phyloP scores from a whole-genome alignment of 345 rosid genomes.

The Hibiscus mutabilis region DNA sequence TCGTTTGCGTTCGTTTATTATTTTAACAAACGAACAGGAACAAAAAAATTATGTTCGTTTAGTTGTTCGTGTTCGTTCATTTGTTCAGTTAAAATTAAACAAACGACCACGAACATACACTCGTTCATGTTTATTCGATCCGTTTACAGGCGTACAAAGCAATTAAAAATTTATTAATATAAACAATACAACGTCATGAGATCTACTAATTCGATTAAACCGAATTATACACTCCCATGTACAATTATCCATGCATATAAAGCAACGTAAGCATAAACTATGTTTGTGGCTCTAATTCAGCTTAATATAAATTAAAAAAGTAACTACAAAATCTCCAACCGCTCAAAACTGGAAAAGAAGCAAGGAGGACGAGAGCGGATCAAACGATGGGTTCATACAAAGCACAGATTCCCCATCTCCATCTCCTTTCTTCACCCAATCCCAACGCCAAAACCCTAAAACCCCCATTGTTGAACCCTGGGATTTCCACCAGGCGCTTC shows the following conservation, averaged over 20 bases:
- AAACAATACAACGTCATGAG: too few species aligned
- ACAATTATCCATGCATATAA: background rate
- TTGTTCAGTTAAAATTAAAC: too few species aligned
- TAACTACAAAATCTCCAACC: background rate
- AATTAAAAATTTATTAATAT: too few species aligned
- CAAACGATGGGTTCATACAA: constrained; percentile 25
- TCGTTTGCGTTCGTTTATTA: too few species aligned
- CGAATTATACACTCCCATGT: too few species aligned
- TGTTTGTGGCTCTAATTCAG: background rate
- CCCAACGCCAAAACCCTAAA: constrained; percentile 10
- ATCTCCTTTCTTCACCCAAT: constrained; percentile 17
- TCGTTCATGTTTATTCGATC: too few species aligned
- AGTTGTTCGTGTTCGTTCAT: too few species aligned
- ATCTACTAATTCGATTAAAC: too few species aligned
- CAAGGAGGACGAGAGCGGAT: background rate
- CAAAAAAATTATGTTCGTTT: too few species aligned
- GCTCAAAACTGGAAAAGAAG: constrained; percentile 7
- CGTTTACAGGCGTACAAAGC: too few species aligned
- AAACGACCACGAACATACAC: too few species aligned
- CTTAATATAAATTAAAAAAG: background rate
- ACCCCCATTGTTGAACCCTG: background rate
- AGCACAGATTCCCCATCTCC: constrained; percentile 28
- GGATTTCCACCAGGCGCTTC: constrained; percentile 23
- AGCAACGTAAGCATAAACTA: background rate
- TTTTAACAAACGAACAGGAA: too few species aligned